Conservation (phyloP, 2,329 filamentous ascomycete genomes). For the Pestalotiopsis sp. region DNA sequence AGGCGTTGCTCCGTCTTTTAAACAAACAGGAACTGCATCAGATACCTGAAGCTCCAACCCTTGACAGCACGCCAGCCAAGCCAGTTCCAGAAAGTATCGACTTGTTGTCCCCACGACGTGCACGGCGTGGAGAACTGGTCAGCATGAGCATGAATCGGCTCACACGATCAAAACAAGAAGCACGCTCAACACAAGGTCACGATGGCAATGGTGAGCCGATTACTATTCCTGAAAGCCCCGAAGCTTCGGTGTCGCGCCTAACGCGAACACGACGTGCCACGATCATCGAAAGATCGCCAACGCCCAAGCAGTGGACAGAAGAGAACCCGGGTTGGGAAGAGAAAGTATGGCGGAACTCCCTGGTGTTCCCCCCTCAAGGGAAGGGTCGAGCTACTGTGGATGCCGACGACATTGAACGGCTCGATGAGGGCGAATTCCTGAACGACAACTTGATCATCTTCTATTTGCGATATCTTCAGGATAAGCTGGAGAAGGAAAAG, state of each 20-base stretch:
- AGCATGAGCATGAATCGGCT: neutral
- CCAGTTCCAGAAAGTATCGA: slow-evolving; percentile 22
- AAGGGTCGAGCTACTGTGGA: slow-evolving; percentile 68
- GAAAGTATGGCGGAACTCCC: slow-evolving; percentile 54
- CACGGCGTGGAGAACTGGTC: neutral
- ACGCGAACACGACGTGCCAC: neutral
- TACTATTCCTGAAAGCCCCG: neutral
- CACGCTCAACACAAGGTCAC: neutral
- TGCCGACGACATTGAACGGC: slow-evolving; percentile 70
- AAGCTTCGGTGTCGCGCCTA: neutral
- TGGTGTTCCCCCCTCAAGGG: slow-evolving; percentile 63
- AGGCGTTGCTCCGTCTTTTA: neutral
- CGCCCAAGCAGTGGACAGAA: slow-evolving; percentile 48
- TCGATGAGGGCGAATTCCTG: slow-evolving; percentile 83
- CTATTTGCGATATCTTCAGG: slow-evolving; percentile 76
- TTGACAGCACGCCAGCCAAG: neutral
- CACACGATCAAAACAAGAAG: neutral
- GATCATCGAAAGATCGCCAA: neutral
- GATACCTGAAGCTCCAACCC: slow-evolving; percentile 2
- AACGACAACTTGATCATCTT: slow-evolving; percentile 94
- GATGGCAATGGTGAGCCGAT: neutral
- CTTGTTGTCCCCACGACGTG: slow-evolving; percentile 26
- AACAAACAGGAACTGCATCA: neutral
- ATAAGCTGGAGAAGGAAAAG: slow-evolving; percentile 55
- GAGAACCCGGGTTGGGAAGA: slow-evolving; percentile 53